Base-by-base conservation (phyloP, 192 early-diverging fungal species). In the Pilaira anomala region DNA sequence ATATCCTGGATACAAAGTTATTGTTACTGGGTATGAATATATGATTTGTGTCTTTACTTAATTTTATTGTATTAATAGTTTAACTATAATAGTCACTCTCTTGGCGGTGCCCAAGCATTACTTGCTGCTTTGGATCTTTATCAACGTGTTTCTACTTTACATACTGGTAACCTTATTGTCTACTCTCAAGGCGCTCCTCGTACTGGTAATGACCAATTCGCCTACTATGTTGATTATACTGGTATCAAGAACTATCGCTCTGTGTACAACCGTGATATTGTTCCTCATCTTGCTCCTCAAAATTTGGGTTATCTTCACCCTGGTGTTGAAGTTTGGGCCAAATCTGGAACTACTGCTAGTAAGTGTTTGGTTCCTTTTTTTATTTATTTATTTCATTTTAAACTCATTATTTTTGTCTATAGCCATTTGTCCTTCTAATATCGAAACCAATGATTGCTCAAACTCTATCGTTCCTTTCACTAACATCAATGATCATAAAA, bases 71-170 rank as follows among this genome's bases (percentile, higher is more conserved):
- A 41, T 55, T 13, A 22, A 19, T 51, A 18, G 19, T 24, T n/a
- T 49, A n/a, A 18, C 45, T 33, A 33, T 33, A 11, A 8, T 21
- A 68, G 72, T 11, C 72, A 74, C 41, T 68, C 66, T 0, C 67
- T 74, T 39, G 72, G 72, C 18, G 72, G 56, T 64, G 66, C 72
- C 7, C 16, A 57, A 6, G 65, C 72, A 19, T 25, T 57, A 3
- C 24, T 73, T 33, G 56, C 65, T 30, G 57, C 55, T 7, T 33
- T 74, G 51, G 72, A 74, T 55, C 57, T 74, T 11, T 67, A 68
- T 39, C 58, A 65, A 14, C 63, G 63, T 5, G 42, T 61, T 8
- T 3, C 24, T 14, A 24, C 48, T 2, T 33, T 71, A 11, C 60
- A 26, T n/a, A 40, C 55, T 18, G 18, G 14, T 13, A 71, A 71